These are phyloP conservation scores for Aspergillus pseudoglaucus DNA, from an alignment of 2,329 filamentous ascomycete species.

Conservation along the genomic window DNA sequence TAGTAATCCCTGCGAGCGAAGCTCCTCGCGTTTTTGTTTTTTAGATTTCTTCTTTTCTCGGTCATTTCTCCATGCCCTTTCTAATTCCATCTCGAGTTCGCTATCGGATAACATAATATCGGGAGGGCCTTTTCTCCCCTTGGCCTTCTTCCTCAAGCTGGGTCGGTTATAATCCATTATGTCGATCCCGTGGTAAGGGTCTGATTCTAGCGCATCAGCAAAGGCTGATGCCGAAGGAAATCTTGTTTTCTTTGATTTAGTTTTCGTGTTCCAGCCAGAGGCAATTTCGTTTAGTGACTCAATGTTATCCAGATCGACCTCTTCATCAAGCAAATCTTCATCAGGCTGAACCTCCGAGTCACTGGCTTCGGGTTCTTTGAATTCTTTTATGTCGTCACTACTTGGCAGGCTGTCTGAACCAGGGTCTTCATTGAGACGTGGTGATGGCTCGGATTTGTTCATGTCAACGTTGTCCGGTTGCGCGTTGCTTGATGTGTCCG, in stretches of 20 bases:
- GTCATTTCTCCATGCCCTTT: slow-evolving; percentile 59
- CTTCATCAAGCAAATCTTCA: not conserved
- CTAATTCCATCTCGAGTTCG: slow-evolving; percentile 57
- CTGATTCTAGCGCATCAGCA: slow-evolving; percentile 53
- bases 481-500: not conserved
- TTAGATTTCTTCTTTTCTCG: slow-evolving; percentile 63
- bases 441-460: not conserved
- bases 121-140: slow-evolving; percentile 52
- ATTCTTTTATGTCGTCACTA: not conserved
- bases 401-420: not conserved
- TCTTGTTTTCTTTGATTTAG: slow-evolving; percentile 1
- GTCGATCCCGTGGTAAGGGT: slow-evolving; percentile 66
- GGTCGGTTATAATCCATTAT: slow-evolving; percentile 75
- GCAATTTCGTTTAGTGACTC: not conserved
- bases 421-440: not conserved
- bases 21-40: slow-evolving; percentile 63
- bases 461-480: not conserved
- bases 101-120: slow-evolving; percentile 57
- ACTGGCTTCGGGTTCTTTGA: not conserved
- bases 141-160: slow-evolving; percentile 59
- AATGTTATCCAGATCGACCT: not conserved
- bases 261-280: not conserved
- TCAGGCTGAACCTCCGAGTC: not conserved
- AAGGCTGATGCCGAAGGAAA: slow-evolving; percentile 49
- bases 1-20: slow-evolving; percentile 60